Conservation (phyloP, 441 rosid genomes). For the Pelargonium fulgidum region DNA sequence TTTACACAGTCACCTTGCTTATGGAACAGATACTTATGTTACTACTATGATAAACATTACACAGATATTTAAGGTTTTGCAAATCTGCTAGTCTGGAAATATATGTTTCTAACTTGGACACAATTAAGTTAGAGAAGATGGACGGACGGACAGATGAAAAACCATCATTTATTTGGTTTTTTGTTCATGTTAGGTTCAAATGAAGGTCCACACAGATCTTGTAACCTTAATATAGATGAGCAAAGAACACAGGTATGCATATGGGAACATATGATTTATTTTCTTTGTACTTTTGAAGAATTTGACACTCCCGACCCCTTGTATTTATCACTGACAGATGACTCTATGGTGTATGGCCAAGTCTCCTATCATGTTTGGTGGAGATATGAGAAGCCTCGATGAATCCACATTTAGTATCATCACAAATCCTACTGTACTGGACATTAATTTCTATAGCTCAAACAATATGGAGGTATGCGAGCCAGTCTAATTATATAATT, state of each 20-base stretch:
- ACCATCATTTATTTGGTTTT: background rate
- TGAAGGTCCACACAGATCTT: constrained; percentile 67
- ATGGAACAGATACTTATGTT: no score
- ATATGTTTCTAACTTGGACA: no score
- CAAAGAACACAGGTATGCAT: constrained; percentile 67
- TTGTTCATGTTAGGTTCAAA: constrained; percentile 40
- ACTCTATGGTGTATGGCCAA: constrained; percentile 90
- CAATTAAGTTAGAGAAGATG: background rate
- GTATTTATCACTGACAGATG: constrained; percentile 44
- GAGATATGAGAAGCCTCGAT: constrained; percentile 76
- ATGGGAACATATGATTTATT: background rate
- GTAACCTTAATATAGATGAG: constrained; percentile 56
- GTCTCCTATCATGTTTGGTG: constrained; percentile 96
- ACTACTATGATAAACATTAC: no score
- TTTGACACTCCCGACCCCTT: constrained; percentile 5
- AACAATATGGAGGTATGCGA: constrained; percentile 66
- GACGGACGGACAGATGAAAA: background rate
- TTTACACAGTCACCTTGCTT: no score
- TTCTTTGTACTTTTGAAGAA: background rate
- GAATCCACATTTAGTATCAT: constrained; percentile 52
- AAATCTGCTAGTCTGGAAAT: no score
- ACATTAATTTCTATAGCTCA: constrained; percentile 63
- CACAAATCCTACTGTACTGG: constrained; percentile 63
- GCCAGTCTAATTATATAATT: constrained; percentile 4
- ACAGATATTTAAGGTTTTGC: no score